Evolutionary conservation across 164 flowering plant genomes (phyloP).

Genomic region (Stephania japonica): DNA sequence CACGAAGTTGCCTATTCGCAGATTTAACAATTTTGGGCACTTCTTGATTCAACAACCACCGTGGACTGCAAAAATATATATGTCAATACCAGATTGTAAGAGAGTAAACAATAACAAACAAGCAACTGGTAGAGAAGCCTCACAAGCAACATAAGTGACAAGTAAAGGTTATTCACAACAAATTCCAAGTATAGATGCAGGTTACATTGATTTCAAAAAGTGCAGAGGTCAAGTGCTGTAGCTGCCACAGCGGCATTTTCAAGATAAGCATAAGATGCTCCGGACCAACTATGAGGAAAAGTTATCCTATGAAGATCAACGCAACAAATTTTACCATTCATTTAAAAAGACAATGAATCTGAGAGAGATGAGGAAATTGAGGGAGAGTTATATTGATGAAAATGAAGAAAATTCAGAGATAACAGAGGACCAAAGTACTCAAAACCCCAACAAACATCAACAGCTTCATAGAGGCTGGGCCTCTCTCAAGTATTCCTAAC

Average conservation of each 20-base stretch:
- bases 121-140: neutral
- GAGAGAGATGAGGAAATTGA: too few species aligned
- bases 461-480: too few species aligned
- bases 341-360: too few species aligned
- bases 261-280: too few species aligned
- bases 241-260: neutral
- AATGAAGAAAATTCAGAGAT: too few species aligned
- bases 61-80: slow-evolving; percentile 59
- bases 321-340: too few species aligned
- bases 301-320: too few species aligned
- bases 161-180: neutral
- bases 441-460: too few species aligned
- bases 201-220: neutral
- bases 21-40: slow-evolving; percentile 94
- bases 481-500: too few species aligned
- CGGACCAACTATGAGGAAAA: too few species aligned
- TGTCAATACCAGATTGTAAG: slow-evolving; percentile 6
- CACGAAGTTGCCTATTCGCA: slow-evolving; percentile 81
- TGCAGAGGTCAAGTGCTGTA: neutral
- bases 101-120: neutral
- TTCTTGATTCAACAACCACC: slow-evolving; percentile 91
- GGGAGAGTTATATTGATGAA: too few species aligned
- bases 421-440: too few species aligned
- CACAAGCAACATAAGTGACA: neutral
- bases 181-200: neutral